phyloP scores from a whole-genome alignment of 1,284 basidiomycete species.

The Thecaphora frezii region DNA sequence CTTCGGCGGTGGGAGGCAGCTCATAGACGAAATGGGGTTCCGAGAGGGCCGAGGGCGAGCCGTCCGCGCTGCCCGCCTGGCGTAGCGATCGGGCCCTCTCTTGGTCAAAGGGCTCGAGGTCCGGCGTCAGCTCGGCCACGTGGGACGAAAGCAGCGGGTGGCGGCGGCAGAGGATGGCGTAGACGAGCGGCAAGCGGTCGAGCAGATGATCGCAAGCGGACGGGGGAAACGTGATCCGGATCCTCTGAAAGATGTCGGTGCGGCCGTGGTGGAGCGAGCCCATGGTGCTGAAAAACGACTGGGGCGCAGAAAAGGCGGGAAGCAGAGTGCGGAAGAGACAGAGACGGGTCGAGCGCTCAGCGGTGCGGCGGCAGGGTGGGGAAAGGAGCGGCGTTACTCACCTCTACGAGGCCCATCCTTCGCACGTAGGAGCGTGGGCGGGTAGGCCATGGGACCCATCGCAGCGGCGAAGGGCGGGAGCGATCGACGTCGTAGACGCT shows the following conservation, averaged over 20 bases:
- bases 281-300: slow-evolving; percentile 37
- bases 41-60: slow-evolving; percentile 17
- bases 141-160: slow-evolving; percentile 21
- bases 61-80: slow-evolving; percentile 20
- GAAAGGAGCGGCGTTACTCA: background rate
- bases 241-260: slow-evolving; percentile 32
- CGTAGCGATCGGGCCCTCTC: slow-evolving; percentile 16
- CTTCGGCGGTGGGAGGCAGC: slow-evolving; percentile 9
- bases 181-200: slow-evolving; percentile 21
- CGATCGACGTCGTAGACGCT: slow-evolving; percentile 30
- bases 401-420: slow-evolving; percentile 30
- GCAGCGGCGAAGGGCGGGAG: slow-evolving; percentile 23
- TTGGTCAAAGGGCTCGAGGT: slow-evolving; percentile 11
- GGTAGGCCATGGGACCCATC: slow-evolving; percentile 17
- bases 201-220: slow-evolving; percentile 10
- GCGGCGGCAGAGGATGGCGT: slow-evolving; percentile 29
- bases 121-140: slow-evolving; percentile 20
- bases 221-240: slow-evolving; percentile 17
- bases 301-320: background rate
- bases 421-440: slow-evolving; percentile 13
- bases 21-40: slow-evolving; percentile 35
- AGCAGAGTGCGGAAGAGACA: background rate
- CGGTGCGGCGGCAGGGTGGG: too few species aligned
- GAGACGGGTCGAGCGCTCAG: too few species aligned
- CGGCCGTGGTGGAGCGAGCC: slow-evolving; percentile 27